Evolutionary conservation across 441 rosid species (phyloP).

Genomic region (Brassica balearica): DNA sequence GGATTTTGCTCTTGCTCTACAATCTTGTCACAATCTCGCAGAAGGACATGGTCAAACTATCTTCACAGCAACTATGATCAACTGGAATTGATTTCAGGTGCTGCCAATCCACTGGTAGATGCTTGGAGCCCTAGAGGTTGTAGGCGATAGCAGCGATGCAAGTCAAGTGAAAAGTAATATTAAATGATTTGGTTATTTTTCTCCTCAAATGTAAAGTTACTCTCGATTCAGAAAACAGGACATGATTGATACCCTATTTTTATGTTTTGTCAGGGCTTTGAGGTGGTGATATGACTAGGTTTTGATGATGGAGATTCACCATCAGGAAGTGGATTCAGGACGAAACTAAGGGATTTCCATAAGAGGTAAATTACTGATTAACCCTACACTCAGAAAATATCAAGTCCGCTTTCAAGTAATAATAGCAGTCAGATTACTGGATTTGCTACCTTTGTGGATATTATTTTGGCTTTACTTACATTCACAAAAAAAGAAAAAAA

Average conservation of each 20-base stretch:
- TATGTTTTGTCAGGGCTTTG: constrained; percentile 55
- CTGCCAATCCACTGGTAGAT: constrained; percentile 93
- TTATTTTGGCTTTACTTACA: constrained; percentile 17
- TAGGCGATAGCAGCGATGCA: constrained; percentile 64
- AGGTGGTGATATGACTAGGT: constrained; percentile 58
- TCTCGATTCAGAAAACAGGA: constrained; percentile 6
- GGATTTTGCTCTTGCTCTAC: constrained; percentile 99
- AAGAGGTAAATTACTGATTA: too few species aligned
- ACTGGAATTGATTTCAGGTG: constrained; percentile 39
- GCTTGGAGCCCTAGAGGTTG: constrained; percentile 94
- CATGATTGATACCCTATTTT: neutral
- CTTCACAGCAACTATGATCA: constrained; percentile 97
- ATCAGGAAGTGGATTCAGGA: too few species aligned
- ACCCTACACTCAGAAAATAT: too few species aligned
- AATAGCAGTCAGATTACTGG: too few species aligned
- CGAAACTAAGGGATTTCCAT: neutral
- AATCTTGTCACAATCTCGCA: constrained; percentile 97
- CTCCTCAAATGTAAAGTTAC: neutral
- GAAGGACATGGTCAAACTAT: constrained; percentile 99
- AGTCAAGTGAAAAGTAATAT: neutral
- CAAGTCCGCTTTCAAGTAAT: too few species aligned
- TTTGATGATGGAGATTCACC: constrained; percentile 42
- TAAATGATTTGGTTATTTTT: constrained; percentile 51
- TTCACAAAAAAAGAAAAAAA: neutral
- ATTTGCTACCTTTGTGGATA: neutral